Base-by-base conservation (phyloP, 495 filamentous ascomycete species). In the Chaetomium fimeti region DNA sequence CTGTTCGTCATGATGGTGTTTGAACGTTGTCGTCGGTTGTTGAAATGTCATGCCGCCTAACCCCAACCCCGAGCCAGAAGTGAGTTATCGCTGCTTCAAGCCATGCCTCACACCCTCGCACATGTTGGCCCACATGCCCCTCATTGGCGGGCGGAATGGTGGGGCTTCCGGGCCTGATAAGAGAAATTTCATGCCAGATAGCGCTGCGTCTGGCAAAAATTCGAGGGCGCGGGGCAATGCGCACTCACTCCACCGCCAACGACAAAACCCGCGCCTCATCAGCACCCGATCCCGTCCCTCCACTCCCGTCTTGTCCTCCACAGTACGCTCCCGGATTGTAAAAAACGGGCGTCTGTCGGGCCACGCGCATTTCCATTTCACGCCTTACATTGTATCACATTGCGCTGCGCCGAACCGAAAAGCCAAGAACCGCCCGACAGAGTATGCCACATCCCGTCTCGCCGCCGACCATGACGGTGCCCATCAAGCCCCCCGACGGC, bases 401-500 rank as follows among this genome's bases (percentile, higher is more conserved):
- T 28, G 27, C 25, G 57, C 45, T 3, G 5, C 43, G 40, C 4
- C 22, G 27, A 49, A 2, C 27, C 43, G 25, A 15, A 18, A 51
- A 20, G 4, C 20, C 8, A 13, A 29, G 40, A 60, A 15, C 45
- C 24, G n/a, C 24, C 59, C 38, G 24, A 6, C 56, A 66, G 59
- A 63, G 25, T 43, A 71, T 71, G 67, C 69, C 67, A 27, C 71
- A 71, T 40, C 61, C 63, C 22, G 66, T 65, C 20, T 69, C 66
- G 57, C 63, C 66, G 42, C 58, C 71, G 28, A 28, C 56, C 20
- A 73, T 74, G 67, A 64, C 75, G 45, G 73, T 77, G 27, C 72
- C 73, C 57, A 62, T 74, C 68, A 74, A 71, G 64, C 66, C 62
- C 52, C 61, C 74, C 62, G 68, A 70, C 56, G 76, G 74, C 65